phyloP scores from a whole-genome alignment of 805 yeast genomes.

The Candida incommunis region DNA sequence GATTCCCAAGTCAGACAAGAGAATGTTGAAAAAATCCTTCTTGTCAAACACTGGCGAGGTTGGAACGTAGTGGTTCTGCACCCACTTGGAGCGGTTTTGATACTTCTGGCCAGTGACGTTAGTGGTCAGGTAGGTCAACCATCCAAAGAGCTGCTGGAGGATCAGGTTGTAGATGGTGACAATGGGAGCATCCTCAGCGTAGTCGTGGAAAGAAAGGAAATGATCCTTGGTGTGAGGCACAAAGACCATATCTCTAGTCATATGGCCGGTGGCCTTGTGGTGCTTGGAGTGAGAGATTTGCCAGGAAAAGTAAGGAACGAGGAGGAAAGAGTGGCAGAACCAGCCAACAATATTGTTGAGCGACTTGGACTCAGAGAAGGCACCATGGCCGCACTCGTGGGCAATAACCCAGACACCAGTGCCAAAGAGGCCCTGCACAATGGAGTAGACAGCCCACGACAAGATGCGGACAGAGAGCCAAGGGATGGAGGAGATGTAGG shows the following conservation, averaged over 20 bases:
- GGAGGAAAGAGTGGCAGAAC: slow-evolving; percentile 61
- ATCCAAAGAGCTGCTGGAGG: slow-evolving; percentile 65
- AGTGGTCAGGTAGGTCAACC: slow-evolving; percentile 49
- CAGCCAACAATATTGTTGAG: slow-evolving; percentile 75
- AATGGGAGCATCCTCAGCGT: slow-evolving; percentile 65
- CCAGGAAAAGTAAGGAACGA: slow-evolving; percentile 86
- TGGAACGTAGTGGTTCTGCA: slow-evolving; percentile 59
- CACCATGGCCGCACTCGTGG: slow-evolving; percentile 87
- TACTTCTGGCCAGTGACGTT: slow-evolving; percentile 69
- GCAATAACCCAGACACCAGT: slow-evolving; percentile 80
- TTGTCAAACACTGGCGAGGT: slow-evolving; percentile 59
- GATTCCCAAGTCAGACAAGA: slow-evolving; percentile 63
- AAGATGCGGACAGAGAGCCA: slow-evolving; percentile 31
- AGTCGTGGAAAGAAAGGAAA: slow-evolving; percentile 34
- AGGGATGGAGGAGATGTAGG: slow-evolving; percentile 38
- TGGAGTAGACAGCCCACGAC: slow-evolving; percentile 45
- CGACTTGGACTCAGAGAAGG: slow-evolving; percentile 58
- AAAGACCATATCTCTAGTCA: slow-evolving; percentile 73
- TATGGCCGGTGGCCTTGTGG: slow-evolving; percentile 80
- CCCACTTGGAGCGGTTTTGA: slow-evolving; percentile 32
- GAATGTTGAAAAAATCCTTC: slow-evolving; percentile 56
- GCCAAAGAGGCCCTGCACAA: slow-evolving; percentile 48
- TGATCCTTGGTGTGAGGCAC: slow-evolving; percentile 57
- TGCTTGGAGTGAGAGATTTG: slow-evolving; percentile 73
- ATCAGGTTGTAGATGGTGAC: slow-evolving; percentile 41